A percentile compares a stretch with the other conserved stretches of the same genome.
Evolutionary conservation across 257 asterid genomes (phyloP).

Genomic region (Ocimum tenuiflorum): DNA sequence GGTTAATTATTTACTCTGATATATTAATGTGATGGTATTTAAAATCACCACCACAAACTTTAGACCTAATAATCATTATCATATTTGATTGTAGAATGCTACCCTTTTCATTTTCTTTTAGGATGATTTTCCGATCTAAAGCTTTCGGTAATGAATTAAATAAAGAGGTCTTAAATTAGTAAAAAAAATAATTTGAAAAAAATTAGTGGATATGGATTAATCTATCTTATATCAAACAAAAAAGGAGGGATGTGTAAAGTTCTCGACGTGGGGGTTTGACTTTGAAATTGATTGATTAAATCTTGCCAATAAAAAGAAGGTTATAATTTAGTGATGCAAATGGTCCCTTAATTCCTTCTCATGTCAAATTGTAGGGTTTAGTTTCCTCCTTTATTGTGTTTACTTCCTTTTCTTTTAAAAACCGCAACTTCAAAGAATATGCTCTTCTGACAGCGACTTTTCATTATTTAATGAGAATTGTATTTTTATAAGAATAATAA

Average conservation of each 20-base stretch:
- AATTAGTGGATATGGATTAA: constrained; percentile 16
- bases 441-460: constrained; percentile 21
- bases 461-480: background rate
- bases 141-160: background rate
- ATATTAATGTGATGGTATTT: constrained; percentile 7
- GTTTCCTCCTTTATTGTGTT: background rate
- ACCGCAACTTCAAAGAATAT: constrained; percentile 13
- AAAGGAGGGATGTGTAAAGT: constrained; percentile 13
- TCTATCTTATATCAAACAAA: constrained; percentile 5
- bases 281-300: constrained; percentile 35
- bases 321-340: constrained; percentile 17
- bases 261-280: constrained; percentile 37
- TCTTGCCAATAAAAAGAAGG: constrained; percentile 18
- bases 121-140: background rate
- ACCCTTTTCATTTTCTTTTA: background rate
- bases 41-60: constrained; percentile 11
- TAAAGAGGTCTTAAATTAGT: background rate
- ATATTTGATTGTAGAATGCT: background rate
- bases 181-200: background rate
- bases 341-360: constrained; percentile 30
- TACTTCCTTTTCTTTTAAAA: background rate
- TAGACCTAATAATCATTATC: constrained; percentile 13
- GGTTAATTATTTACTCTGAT: background rate
- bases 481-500: background rate
- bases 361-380: constrained; percentile 23